Evolutionary conservation across 2,329 filamentous ascomycete species (phyloP), one percentile per base, ranked within the genome.

Genomic region (Diplodia scrobiculata): DNA sequence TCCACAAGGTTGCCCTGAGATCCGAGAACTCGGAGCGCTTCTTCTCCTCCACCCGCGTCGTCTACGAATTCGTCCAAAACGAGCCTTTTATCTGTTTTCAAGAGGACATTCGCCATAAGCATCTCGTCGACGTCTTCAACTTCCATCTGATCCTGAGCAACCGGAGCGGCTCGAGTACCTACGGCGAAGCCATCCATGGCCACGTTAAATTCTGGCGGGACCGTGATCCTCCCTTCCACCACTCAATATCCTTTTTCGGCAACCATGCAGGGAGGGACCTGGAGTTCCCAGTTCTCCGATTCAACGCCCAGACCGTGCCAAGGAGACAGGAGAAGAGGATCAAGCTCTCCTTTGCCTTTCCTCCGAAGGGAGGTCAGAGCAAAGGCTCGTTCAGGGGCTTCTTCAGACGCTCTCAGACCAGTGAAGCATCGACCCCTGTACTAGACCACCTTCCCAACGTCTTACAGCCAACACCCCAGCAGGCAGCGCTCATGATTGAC

Each of bases 191-290:
- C 5, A 48, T 62, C n/a, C 58, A 62, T 25, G 58, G 58, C 17
- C 58, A 62, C n/a, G 58, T 62, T 17, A 62, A 62, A n/a, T 50
- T 62, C 2, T 62, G 58, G 58, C 21, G 32, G 45, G 58, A 62
- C 11, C 58, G 58, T 27, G 58, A 62, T n/a, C 41, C 58, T 7
- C 58, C 58, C 7, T 62, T 62, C 45, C 58, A 62, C 11, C 58
- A 62, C 29, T 62, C 58, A 21, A 45, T 62, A 48, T 62, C 58
- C n/a, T 62, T 62, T 45, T 62, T 62, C n/a, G 58, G 58, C 29
- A 62, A 62, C 29, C 41, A 36, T 5, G 27, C 29, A 10, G 19
- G 19, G 29, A 62, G 29, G 17, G 41, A 62, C 19, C 21, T 62
- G 19, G 58, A 62, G 13, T 62, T 62, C 25, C 58, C 58, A 27